phyloP scores from a whole-genome alignment of 768 basidiomycete genomes.

The Rhizopogon vulgaris region DNA sequence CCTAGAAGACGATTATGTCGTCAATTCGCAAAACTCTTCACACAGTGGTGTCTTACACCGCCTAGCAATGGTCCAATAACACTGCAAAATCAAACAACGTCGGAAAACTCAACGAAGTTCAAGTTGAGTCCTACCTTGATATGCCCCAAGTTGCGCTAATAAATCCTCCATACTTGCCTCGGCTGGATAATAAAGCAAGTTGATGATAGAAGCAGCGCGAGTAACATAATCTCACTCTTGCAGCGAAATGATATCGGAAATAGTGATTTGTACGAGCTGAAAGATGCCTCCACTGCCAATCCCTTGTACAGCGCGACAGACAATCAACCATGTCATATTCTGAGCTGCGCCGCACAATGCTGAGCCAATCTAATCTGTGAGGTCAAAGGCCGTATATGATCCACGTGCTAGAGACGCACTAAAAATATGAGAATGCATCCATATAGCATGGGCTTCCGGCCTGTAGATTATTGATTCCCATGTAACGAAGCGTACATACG shows the following conservation, averaged over 20 bases:
- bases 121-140: constrained; percentile 20
- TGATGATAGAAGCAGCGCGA: neutral
- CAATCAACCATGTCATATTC: constrained; percentile 36
- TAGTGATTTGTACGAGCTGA: constrained; percentile 31
- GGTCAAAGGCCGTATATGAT: neutral
- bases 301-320: constrained; percentile 36
- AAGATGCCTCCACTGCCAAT: constrained; percentile 36
- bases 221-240: constrained; percentile 19
- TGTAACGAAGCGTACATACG: neutral
- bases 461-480: constrained; percentile 9
- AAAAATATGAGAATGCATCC: constrained; percentile 32
- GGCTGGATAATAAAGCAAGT: constrained; percentile 13
- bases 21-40: neutral
- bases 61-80: constrained; percentile 39
- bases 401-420: constrained; percentile 10
- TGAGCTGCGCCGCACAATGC: constrained; percentile 39
- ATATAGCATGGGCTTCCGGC: constrained; percentile 33
- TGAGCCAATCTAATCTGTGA: constrained; percentile 25
- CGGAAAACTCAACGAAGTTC: neutral
- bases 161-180: constrained; percentile 34
- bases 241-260: constrained; percentile 33
- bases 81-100: constrained; percentile 8
- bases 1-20: constrained; percentile 10
- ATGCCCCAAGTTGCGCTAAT: constrained; percentile 37
- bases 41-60: constrained; percentile 18